phyloP scores from a whole-genome alignment of 1,139 yeast species.

The Candida neerlandica region DNA sequence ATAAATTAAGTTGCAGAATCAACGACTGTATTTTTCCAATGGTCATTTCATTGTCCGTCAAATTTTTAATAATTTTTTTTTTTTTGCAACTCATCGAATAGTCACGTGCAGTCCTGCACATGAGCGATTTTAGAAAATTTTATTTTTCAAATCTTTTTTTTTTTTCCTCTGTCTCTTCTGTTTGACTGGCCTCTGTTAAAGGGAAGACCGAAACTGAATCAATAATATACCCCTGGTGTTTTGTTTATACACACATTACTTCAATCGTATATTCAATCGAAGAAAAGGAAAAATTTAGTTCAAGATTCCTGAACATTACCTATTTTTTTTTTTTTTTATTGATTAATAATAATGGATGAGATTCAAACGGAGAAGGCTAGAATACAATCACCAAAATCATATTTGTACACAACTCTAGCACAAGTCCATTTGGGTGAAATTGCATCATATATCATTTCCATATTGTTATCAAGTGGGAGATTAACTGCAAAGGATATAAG shows the following conservation, averaged over 20 bases:
- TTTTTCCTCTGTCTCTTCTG: background rate
- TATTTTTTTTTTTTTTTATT: background rate
- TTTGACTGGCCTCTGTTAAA: background rate
- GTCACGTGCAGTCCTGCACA: background rate
- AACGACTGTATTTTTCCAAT: too few relatives aligned
- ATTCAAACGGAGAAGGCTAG: slow-evolving; percentile 26
- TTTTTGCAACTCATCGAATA: slow-evolving; percentile 2
- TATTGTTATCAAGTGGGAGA: slow-evolving; percentile 62
- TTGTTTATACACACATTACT: background rate
- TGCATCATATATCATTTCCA: slow-evolving; percentile 57
- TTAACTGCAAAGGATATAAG: slow-evolving; percentile 52
- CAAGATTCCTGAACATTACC: background rate
- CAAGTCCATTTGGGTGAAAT: slow-evolving; percentile 64
- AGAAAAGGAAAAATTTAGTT: background rate
- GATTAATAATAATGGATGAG: slow-evolving; percentile 16
- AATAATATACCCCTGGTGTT: background rate
- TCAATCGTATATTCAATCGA: too few relatives aligned
- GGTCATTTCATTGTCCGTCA: too few relatives aligned
- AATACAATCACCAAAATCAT: slow-evolving; percentile 64
- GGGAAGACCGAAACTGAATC: background rate
- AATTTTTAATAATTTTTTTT: background rate
- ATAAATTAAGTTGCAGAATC: too few relatives aligned
- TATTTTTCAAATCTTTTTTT: slow-evolving; percentile 1
- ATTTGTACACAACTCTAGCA: slow-evolving; percentile 55
- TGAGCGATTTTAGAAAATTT: background rate